A percentile compares a stretch with the other conserved stretches of the same genome.
These are phyloP conservation scores for Fusarium piperis DNA, from an alignment of 2,329 filamentous ascomycete genomes.

Conservation along the genomic window DNA sequence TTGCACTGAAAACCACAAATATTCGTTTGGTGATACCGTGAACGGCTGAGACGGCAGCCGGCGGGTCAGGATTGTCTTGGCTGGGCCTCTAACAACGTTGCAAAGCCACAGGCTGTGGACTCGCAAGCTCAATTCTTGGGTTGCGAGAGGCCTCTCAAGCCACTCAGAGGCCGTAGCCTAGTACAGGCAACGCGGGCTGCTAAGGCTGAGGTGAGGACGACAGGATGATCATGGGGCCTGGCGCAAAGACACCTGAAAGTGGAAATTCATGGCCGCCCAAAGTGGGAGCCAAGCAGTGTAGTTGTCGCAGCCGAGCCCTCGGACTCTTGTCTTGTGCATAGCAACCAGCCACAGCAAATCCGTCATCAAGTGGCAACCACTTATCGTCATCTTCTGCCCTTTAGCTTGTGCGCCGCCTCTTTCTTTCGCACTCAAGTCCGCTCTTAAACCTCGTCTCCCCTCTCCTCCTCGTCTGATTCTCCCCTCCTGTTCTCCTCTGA, in stretches of 20 bases:
- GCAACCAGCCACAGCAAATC: slow-evolving; percentile 38
- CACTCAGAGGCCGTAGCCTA: not conserved
- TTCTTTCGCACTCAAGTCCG: slow-evolving; percentile 13
- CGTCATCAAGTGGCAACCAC: slow-evolving; percentile 42
- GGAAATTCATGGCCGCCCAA: slow-evolving; percentile 12
- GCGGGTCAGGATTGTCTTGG: slow-evolving; percentile 9
- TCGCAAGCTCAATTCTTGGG: slow-evolving; percentile 1
- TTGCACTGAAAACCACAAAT: not conserved
- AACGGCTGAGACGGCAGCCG: not conserved
- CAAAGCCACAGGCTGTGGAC: slow-evolving; percentile 24
- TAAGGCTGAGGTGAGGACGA: not conserved
- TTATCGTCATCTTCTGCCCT: slow-evolving; percentile 13
- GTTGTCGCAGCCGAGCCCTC: slow-evolving; percentile 5
- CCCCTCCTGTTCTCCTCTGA: not conserved
- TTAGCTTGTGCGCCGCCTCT: slow-evolving; percentile 12
- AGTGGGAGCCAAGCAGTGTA: slow-evolving; percentile 3
- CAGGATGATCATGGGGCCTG: not conserved
- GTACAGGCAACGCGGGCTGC: slow-evolving; percentile 1
- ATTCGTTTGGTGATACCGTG: not conserved
- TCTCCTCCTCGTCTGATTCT: not conserved
- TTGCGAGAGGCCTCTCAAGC: slow-evolving; percentile 30
- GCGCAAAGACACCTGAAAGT: slow-evolving; percentile 8
- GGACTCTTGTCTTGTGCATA: not conserved
- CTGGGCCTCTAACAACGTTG: not conserved
- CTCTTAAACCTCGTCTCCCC: slow-evolving; percentile 15